Evolutionary conservation across 768 basidiomycete genomes (phyloP).

Genomic region (Heimioporus sp.): DNA sequence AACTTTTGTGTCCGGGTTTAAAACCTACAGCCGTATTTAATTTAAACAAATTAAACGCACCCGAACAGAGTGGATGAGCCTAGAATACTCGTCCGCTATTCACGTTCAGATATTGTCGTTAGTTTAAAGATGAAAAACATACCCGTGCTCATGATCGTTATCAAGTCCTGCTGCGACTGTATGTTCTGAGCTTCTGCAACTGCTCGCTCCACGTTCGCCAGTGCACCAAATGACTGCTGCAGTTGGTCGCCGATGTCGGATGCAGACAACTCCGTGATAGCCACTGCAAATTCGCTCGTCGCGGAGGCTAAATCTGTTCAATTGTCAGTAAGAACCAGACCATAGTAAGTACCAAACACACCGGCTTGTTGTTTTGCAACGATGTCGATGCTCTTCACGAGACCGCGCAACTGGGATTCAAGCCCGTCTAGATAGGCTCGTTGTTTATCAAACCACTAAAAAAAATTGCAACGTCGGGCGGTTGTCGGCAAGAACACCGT

Average conservation of each 20-base stretch:
- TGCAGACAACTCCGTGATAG: slow-evolving; percentile 63
- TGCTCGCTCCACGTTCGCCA: slow-evolving; percentile 73
- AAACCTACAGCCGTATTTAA: background rate
- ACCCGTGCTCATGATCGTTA: slow-evolving; percentile 79
- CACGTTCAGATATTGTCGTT: slow-evolving; percentile 4
- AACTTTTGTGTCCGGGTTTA: slow-evolving; percentile 50
- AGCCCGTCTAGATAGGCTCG: slow-evolving; percentile 83
- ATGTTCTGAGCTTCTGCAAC: slow-evolving; percentile 70
- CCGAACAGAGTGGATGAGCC: slow-evolving; percentile 83
- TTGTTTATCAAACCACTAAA: slow-evolving; percentile 92
- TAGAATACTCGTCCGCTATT: slow-evolving; percentile 86
- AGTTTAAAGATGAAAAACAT: background rate
- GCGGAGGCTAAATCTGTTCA: slow-evolving; percentile 61
- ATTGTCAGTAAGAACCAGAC: background rate
- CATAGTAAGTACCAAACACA: slow-evolving; percentile 26
- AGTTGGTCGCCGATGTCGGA: slow-evolving; percentile 78
- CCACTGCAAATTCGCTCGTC: slow-evolving; percentile 78
- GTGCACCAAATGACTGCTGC: slow-evolving; percentile 60
- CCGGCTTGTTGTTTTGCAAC: slow-evolving; percentile 84
- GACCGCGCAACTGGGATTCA: slow-evolving; percentile 82
- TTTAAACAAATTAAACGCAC: slow-evolving; percentile 41
- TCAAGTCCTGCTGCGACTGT: slow-evolving; percentile 81
- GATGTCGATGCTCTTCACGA: slow-evolving; percentile 83
- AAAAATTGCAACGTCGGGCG: background rate
- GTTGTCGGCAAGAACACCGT: background rate